Conservation (phyloP, 2,329 filamentous ascomycete species). For the Sphaerulina vaccinii region DNA sequence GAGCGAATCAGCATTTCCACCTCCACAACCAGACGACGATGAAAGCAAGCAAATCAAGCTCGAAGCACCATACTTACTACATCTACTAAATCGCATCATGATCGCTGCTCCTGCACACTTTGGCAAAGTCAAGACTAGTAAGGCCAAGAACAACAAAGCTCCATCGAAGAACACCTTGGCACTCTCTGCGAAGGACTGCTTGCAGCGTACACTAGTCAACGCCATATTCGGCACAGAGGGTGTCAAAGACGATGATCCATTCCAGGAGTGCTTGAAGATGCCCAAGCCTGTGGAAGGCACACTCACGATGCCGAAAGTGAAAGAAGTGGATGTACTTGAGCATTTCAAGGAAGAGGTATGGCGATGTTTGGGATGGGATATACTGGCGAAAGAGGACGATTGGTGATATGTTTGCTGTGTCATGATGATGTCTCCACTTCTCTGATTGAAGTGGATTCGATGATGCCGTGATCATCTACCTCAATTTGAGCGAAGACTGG, state of each 20-base stretch:
- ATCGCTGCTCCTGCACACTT: conserved; percentile 41
- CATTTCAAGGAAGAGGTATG: conserved; percentile 60
- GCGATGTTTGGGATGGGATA: conserved; percentile 59
- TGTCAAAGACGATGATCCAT: conserved; percentile 38
- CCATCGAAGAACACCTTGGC: conserved; percentile 37
- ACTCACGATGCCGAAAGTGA: conserved; percentile 38
- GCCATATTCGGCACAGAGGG: conserved; percentile 43
- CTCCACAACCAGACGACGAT: conserved; percentile 4
- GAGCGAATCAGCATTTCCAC: conserved; percentile 24
- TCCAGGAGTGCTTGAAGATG: conserved; percentile 44
- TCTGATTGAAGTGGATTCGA: too few species aligned
- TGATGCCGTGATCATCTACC: not conserved
- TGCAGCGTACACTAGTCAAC: conserved; percentile 47
- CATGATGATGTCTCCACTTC: too few species aligned
- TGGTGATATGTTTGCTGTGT: not conserved
- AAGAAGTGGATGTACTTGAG: conserved; percentile 45
- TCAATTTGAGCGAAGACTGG: too few species aligned
- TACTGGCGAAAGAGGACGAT: conserved; percentile 36
- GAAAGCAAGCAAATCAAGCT: conserved; percentile 31
- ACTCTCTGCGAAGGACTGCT: conserved; percentile 41
- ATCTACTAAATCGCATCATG: conserved; percentile 43
- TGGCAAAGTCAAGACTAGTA: conserved; percentile 20
- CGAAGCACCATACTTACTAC: conserved; percentile 44
- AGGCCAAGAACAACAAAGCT: conserved; percentile 30
- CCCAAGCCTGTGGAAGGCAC: conserved; percentile 33